Evolutionary conservation across 306 rosid species (phyloP).

Genomic region (Sechiopsis laciniata): DNA sequence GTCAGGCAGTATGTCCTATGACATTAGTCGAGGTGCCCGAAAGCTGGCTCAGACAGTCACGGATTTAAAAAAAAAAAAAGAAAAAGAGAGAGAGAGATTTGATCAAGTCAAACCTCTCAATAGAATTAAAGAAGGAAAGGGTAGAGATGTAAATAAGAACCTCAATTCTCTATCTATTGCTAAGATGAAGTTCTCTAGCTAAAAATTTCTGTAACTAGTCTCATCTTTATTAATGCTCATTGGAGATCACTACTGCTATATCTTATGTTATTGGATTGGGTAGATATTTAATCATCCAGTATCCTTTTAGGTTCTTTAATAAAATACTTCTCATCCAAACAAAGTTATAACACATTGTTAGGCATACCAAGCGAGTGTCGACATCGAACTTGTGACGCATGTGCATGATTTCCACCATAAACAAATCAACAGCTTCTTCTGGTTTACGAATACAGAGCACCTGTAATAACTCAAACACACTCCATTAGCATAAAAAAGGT

Average conservation of each 20-base stretch:
- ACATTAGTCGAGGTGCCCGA: too few species aligned
- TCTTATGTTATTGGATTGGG: background rate
- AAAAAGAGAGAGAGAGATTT: too few species aligned
- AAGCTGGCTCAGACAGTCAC: too few species aligned
- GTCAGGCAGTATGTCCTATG: too few species aligned
- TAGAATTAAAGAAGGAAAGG: background rate
- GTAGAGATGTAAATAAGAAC: background rate
- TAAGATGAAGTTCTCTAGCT: background rate
- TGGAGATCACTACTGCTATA: background rate
- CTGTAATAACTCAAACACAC: conserved; percentile 36
- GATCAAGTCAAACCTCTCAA: background rate
- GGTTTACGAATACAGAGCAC: conserved; percentile 80
- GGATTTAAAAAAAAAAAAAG: too few species aligned
- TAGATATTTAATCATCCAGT: background rate
- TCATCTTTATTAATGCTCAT: background rate
- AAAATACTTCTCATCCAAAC: background rate
- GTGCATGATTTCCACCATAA: conserved; percentile 99
- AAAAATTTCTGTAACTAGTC: background rate
- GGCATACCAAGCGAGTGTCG: conserved; percentile 86
- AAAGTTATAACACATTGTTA: background rate
- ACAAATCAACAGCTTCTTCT: conserved; percentile 77
- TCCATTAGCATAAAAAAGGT: conserved; percentile 3
- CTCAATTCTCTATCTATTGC: background rate
- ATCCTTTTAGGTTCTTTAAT: background rate
- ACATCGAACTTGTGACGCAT: conserved; percentile 95